Conservation (phyloP, 768 basidiomycete genomes). For the Naganishia onofrii region DNA sequence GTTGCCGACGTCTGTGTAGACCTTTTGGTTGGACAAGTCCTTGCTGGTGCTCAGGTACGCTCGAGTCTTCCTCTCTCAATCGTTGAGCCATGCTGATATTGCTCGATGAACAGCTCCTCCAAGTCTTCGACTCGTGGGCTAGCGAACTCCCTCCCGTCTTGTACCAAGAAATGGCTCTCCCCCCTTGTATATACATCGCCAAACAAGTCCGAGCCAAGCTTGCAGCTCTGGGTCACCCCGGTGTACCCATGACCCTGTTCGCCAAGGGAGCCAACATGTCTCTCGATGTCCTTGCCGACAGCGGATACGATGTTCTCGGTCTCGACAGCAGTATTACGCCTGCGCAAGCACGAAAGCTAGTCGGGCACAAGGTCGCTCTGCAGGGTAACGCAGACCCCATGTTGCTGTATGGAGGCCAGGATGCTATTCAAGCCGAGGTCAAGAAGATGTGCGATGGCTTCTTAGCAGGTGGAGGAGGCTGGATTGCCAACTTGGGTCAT, state of each 20-base stretch:
- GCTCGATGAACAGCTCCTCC: constrained; percentile 65
- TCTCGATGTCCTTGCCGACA: constrained; percentile 59
- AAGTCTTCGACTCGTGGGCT: constrained; percentile 97
- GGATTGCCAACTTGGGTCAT: constrained; percentile 96
- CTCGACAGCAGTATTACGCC: constrained; percentile 90
- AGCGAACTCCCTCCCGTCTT: constrained; percentile 86
- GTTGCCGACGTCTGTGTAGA: constrained; percentile 89
- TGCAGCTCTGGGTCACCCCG: constrained; percentile 58
- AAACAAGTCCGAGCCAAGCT: constrained; percentile 65
- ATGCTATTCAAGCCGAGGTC: constrained; percentile 81
- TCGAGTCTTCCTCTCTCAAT: background rate
- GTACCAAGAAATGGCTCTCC: constrained; percentile 78
- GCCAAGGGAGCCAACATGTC: constrained; percentile 88
- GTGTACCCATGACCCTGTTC: constrained; percentile 82
- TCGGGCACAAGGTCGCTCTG: constrained; percentile 54
- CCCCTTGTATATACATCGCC: constrained; percentile 71
- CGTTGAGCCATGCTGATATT: background rate
- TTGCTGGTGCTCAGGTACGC: constrained; percentile 90
- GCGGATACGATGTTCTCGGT: constrained; percentile 81
- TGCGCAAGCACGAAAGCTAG: constrained; percentile 63
- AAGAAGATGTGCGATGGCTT: constrained; percentile 80
- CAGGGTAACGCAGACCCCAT: constrained; percentile 95
- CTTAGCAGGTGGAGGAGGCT: constrained; percentile 63
- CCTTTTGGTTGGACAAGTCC: constrained; percentile 85
- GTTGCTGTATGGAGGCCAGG: constrained; percentile 76